These are phyloP conservation scores for Tardiomyces blankii DNA, from an alignment of 1,139 yeast species.

Conservation along the genomic window DNA sequence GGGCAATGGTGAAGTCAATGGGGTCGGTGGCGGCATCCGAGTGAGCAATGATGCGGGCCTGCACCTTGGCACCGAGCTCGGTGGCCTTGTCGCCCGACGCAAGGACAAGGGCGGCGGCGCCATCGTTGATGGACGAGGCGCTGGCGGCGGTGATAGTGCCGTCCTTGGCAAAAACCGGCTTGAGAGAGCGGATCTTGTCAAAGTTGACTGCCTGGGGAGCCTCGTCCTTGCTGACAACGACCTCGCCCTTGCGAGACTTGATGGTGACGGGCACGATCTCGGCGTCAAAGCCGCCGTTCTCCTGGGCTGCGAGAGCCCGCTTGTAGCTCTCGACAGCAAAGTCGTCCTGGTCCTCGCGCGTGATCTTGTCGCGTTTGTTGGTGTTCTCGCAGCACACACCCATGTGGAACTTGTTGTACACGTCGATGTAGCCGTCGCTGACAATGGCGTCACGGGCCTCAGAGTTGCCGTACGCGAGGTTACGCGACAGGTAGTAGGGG, in stretches of 20 bases:
- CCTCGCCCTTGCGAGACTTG: slow-evolving; percentile 44
- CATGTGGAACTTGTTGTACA: slow-evolving; percentile 45
- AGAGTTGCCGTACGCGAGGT: slow-evolving; percentile 42
- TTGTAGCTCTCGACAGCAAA: slow-evolving; percentile 42
- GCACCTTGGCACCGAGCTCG: slow-evolving; percentile 49
- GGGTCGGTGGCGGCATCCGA: slow-evolving; percentile 94
- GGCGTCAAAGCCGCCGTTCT: slow-evolving; percentile 36
- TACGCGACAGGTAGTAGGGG: slow-evolving; percentile 37
- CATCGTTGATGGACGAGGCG: slow-evolving; percentile 87
- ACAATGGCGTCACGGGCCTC: slow-evolving; percentile 41
- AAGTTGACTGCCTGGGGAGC: slow-evolving; percentile 62
- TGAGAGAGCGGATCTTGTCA: slow-evolving; percentile 54
- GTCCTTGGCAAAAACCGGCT: slow-evolving; percentile 80
- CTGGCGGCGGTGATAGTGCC: slow-evolving; percentile 95
- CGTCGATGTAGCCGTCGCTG: slow-evolving; percentile 49
- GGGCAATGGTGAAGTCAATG: slow-evolving; percentile 87
- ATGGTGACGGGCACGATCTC: slow-evolving; percentile 47
- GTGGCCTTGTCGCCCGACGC: slow-evolving; percentile 66
- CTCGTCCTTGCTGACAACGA: slow-evolving; percentile 44
- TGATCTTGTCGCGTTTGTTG: slow-evolving; percentile 38
- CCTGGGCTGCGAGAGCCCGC: slow-evolving; percentile 38
- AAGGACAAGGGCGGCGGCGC: slow-evolving; percentile 82
- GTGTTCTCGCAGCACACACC: slow-evolving; percentile 56
- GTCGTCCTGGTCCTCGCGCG: slow-evolving; percentile 47
- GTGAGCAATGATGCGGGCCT: slow-evolving; percentile 77